Evolutionary conservation across 768 basidiomycete genomes (phyloP).

Genomic region (Suillus subalutaceus): DNA sequence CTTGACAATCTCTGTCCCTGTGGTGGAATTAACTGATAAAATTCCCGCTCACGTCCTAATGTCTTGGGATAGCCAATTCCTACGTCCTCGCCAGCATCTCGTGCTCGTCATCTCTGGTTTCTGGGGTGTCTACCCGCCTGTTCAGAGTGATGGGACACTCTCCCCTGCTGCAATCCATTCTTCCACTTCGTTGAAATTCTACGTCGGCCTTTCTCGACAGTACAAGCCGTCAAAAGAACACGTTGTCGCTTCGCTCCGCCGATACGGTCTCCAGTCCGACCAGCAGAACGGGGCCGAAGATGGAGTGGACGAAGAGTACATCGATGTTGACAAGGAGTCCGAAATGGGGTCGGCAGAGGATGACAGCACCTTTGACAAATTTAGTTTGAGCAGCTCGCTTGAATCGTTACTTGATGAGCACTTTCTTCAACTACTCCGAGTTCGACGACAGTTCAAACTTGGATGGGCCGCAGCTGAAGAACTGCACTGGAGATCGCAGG

Average conservation of each 20-base stretch:
- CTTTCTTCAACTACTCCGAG: slow-evolving; percentile 54
- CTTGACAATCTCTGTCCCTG: slow-evolving; percentile 59
- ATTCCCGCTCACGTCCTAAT: slow-evolving; percentile 68
- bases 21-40: slow-evolving; percentile 49
- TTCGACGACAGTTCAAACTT: slow-evolving; percentile 52
- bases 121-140: slow-evolving; percentile 53
- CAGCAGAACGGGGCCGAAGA: slow-evolving; percentile 38
- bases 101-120: slow-evolving; percentile 67
- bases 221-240: slow-evolving; percentile 64
- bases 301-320: slow-evolving; percentile 3
- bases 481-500: slow-evolving; percentile 49
- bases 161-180: slow-evolving; percentile 35
- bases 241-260: slow-evolving; percentile 49
- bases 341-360: slow-evolving; percentile 34
- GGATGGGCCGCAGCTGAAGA: slow-evolving; percentile 75
- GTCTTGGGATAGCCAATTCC: slow-evolving; percentile 72
- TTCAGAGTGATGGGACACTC: slow-evolving; percentile 47
- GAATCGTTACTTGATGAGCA: slow-evolving; percentile 62
- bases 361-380: slow-evolving; percentile 53
- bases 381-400: slow-evolving; percentile 65
- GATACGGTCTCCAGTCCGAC: slow-evolving; percentile 49
- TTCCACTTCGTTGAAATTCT: slow-evolving; percentile 48
- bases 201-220: slow-evolving; percentile 58
- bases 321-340: not conserved
- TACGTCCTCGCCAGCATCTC: slow-evolving; percentile 58